Evolutionary conservation across 345 rosid species (phyloP).

Genomic region (Trapa incisa): DNA sequence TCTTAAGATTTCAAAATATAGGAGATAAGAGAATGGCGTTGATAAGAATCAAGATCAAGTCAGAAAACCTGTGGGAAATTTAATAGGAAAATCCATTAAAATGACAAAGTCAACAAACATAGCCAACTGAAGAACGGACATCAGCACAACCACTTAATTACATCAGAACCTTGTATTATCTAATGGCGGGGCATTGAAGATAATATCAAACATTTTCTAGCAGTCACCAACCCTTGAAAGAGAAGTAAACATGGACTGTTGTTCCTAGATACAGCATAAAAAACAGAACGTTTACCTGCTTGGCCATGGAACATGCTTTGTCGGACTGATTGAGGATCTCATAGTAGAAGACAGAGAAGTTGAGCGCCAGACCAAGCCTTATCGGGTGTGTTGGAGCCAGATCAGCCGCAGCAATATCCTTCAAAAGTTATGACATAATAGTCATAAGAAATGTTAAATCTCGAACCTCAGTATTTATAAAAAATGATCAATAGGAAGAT

Average conservation of each 20-base stretch:
- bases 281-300: conserved; percentile 39
- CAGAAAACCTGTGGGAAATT: background rate
- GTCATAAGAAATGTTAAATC: background rate
- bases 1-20: too few species aligned
- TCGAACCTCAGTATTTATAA: background rate
- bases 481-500: background rate
- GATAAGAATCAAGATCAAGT: background rate
- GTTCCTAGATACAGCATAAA: background rate
- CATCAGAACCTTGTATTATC: background rate
- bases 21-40: background rate
- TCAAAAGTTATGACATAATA: conserved; percentile 3
- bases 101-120: conserved; percentile 4
- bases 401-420: conserved; percentile 79
- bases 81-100: background rate
- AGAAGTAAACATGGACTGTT: background rate
- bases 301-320: conserved; percentile 86
- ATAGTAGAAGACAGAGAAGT: conserved; percentile 86
- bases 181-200: background rate
- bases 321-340: conserved; percentile 87
- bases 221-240: background rate
- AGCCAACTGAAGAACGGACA: background rate
- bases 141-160: background rate
- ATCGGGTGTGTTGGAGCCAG: conserved; percentile 87
- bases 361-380: conserved; percentile 77
- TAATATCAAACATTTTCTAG: background rate